Percentiles rank a stretch among this genome's conserved stretches.
Evolutionary conservation across 441 rosid genomes (phyloP).

Genomic region (Hura crepitans): DNA sequence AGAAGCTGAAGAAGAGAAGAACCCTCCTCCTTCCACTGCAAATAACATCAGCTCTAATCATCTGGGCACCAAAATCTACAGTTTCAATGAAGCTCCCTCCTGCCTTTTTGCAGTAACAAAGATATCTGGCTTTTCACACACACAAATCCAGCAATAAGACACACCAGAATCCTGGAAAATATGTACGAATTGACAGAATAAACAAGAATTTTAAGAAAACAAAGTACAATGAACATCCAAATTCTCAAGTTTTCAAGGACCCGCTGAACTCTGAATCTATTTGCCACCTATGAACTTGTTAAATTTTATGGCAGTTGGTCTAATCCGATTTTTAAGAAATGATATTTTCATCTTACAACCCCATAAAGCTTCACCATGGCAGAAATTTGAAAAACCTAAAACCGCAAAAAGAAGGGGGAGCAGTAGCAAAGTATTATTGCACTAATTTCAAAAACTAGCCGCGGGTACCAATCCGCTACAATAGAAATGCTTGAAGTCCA

Average conservation of each 20-base stretch:
- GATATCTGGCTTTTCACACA: slow-evolving; percentile 31
- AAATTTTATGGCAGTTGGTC: not conserved
- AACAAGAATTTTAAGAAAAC: not conserved
- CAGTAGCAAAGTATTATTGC: slow-evolving; percentile 5
- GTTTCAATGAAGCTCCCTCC: slow-evolving; percentile 24
- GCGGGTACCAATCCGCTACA: not conserved
- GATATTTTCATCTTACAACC: not conserved
- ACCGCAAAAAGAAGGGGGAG: not conserved
- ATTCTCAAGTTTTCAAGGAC: not conserved
- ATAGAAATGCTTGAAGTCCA: not conserved
- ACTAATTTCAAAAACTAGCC: not conserved
- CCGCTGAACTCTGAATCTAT: slow-evolving; percentile 4
- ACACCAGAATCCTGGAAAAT: slow-evolving; percentile 3
- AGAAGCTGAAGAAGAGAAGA: slow-evolving; percentile 96
- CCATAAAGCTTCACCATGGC: not conserved
- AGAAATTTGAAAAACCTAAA: not conserved
- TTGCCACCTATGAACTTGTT: not conserved
- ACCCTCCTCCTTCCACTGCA: slow-evolving; percentile 98
- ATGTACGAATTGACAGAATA: not conserved
- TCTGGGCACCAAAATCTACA: slow-evolving; percentile 38
- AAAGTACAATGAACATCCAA: not conserved
- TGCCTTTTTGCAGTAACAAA: slow-evolving; percentile 19
- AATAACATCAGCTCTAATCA: slow-evolving; percentile 90
- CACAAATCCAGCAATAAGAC: slow-evolving; percentile 17
- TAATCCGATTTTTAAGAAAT: not conserved